A percentile compares a stretch with the other conserved stretches of the same genome.
These are phyloP conservation scores for Pseudogymnoascus sp. DNA, from an alignment of 2,329 filamentous ascomycete genomes.

Conservation along the genomic window DNA sequence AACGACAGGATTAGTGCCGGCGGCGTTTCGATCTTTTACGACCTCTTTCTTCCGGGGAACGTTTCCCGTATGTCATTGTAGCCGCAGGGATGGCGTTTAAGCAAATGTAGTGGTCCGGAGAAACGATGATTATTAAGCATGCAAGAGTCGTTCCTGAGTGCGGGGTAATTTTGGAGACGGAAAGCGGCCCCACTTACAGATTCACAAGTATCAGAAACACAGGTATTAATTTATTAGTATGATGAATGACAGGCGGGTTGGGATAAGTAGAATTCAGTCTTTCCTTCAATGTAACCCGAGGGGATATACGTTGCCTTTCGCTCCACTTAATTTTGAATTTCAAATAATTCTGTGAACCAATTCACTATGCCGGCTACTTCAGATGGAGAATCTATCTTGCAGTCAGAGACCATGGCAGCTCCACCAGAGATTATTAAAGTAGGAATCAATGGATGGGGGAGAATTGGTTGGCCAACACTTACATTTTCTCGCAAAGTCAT, in stretches of 20 bases:
- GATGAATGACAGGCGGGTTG: background rate
- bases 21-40: background rate
- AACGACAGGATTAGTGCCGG: background rate
- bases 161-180: background rate
- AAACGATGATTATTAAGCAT: background rate
- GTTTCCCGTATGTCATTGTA: background rate
- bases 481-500: background rate
- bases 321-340: background rate
- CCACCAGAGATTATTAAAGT: background rate
- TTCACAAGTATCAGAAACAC: background rate
- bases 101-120: background rate
- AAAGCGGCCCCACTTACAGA: background rate
- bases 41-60: background rate
- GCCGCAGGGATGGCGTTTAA: background rate
- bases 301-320: background rate
- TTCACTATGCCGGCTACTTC: background rate
- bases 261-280: background rate
- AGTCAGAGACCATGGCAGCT: background rate
- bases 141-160: background rate
- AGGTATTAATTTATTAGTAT: background rate
- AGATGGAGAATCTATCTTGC: background rate
- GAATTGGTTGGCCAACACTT: conserved; percentile 5
- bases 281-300: background rate
- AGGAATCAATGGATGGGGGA: conserved; percentile 11
- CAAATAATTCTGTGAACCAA: background rate